Evolutionary conservation across 169 alveolate species (phyloP), one percentile per base, ranked within the genome.

Genomic region (Fabrea salina): DNA sequence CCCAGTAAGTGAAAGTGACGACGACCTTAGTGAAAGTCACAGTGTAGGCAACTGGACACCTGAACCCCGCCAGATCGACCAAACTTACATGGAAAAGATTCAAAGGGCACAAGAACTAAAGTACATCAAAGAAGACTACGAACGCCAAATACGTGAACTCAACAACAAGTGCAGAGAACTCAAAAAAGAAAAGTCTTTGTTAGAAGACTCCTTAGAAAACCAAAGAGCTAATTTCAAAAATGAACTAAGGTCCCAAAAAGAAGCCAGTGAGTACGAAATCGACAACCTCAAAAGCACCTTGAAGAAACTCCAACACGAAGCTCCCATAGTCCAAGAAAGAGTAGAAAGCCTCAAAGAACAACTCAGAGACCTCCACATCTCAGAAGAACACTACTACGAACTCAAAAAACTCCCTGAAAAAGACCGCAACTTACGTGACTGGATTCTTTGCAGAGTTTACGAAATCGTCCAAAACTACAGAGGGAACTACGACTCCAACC

Each of bases 401-500:
- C 68, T 91, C 1, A 88, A 85, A 79, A 82, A 79, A 59, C 56
- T 81, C 47, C 93, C 90, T 56, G 93, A 88, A 49, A 79, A 72
- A 30, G 82, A 83, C 27, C 37, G 88, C 51, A 82, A 88, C n/a
- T 41, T 90, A 35, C 79, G 83, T 64, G 96, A 91, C 43, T 86
- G 89, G 75, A 80, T 91, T 4, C 80, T 80, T 19, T 91, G 86
- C 40, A 78, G 84, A 57, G 93, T 88, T 33, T 91, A 79, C 80
- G 96, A 91, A 54, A 32, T 80, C 32, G 86, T 89, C 2, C 53
- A 86, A 19, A 88, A 82, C 19, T 85, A 78, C 50, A 76, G 78
- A 71, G 67, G 82, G 27, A 89, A 89, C 22, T 54, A 81, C 27
- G 94, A 91, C 58, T 54, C 32, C 33, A 40, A 78, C 8, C 75